Conservation (phyloP, 1,139 yeast genomes). For the Kodamaea derodonti region DNA sequence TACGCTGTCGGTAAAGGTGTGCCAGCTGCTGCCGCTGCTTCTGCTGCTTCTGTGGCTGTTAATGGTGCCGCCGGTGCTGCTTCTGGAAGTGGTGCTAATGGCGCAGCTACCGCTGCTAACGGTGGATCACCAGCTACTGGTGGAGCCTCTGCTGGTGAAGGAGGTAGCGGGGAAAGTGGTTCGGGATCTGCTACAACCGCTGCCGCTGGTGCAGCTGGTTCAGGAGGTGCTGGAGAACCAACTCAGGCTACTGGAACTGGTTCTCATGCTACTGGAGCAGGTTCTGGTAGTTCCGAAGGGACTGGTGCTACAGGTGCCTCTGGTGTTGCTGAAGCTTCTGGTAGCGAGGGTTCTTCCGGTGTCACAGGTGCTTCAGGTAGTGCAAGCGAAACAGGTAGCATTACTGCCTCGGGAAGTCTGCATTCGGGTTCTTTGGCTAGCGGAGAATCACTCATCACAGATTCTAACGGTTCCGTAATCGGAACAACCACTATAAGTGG, state of each 20-base stretch:
- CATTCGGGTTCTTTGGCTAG: constrained; percentile 4
- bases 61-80: constrained; percentile 1
- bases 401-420: constrained; percentile 2
- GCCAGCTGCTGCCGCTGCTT: constrained; percentile 2
- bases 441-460: constrained; percentile 2
- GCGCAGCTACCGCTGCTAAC: constrained; percentile 2
- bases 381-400: constrained; percentile 1
- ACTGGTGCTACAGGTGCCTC: neutral
- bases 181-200: neutral
- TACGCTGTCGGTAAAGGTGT: constrained; percentile 1
- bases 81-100: constrained; percentile 1
- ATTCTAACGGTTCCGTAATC: constrained; percentile 2
- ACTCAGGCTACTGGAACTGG: constrained; percentile 1
- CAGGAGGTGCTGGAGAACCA: constrained; percentile 3
- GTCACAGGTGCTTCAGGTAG: constrained; percentile 3
- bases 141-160: constrained; percentile 3
- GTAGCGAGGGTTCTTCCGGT: constrained; percentile 1
- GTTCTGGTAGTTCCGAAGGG: constrained; percentile 1
- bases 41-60: neutral
- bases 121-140: constrained; percentile 2
- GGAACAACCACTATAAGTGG: constrained; percentile 2
- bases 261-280: constrained; percentile 2
- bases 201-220: constrained; percentile 2
- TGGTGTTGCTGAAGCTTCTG: neutral
- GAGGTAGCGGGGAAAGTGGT: constrained; percentile 1